These are phyloP conservation scores for Inga oerstediana DNA, from an alignment of 306 rosid species.

Conservation along the genomic window DNA sequence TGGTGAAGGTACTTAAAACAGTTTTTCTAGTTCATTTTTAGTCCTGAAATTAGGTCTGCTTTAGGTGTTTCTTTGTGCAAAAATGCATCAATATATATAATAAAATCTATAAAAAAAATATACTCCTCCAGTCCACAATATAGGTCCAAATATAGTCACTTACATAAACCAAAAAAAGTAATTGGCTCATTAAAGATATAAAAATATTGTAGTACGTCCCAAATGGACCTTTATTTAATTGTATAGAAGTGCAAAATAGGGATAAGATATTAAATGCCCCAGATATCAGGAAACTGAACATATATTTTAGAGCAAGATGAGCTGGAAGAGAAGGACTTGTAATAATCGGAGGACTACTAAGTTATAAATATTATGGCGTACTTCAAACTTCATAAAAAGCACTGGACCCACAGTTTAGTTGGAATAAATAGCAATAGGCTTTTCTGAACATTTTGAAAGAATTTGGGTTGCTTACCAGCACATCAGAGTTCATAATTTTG, in stretches of 20 bases:
- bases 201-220: not conserved
- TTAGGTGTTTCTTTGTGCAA: not conserved
- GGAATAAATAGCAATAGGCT: not conserved
- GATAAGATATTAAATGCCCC: not conserved
- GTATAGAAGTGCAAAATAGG: not conserved
- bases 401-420: not conserved
- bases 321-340: not conserved
- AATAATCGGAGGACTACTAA: too few species aligned
- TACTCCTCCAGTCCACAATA: too few species aligned
- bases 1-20: conserved; percentile 5
- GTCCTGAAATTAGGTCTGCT: conserved; percentile 21
- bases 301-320: not conserved
- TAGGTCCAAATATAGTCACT: too few species aligned
- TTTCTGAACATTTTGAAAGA: not conserved
- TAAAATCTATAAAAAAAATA: too few species aligned
- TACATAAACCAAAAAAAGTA: too few species aligned
- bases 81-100: not conserved
- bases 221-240: not conserved
- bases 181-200: not conserved
- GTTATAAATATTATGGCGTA: too few species aligned
- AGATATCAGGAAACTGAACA: not conserved
- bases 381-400: too few species aligned
- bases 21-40: conserved; percentile 3
- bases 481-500: conserved; percentile 14
- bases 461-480: not conserved